These are phyloP conservation scores for Verticillium albo-atrum DNA, from an alignment of 2,329 filamentous ascomycete species.

Conservation along the genomic window DNA sequence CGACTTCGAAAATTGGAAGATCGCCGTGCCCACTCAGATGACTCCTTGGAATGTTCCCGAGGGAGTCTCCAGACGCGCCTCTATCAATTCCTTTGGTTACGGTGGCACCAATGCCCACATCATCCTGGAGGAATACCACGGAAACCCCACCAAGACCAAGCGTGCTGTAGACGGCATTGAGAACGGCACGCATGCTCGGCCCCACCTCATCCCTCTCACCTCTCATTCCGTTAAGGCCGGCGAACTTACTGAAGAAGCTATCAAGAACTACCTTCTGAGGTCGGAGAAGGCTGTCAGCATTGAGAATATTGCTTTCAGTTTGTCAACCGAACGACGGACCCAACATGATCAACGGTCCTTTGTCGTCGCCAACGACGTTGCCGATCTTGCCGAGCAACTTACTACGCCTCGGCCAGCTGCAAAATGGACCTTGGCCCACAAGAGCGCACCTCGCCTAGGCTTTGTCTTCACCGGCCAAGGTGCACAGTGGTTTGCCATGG, in stretches of 20 bases:
- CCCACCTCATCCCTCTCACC: slow-evolving; percentile 16
- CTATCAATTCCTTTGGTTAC: slow-evolving; percentile 31
- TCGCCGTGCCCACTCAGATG: slow-evolving; percentile 1
- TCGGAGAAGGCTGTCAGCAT: slow-evolving; percentile 7
- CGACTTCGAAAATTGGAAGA: slow-evolving; percentile 11
- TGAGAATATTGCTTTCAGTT: slow-evolving; percentile 15
- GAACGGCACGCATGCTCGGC: slow-evolving; percentile 13
- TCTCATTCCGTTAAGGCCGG: slow-evolving; percentile 16
- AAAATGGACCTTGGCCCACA: slow-evolving; percentile 13
- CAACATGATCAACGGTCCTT: slow-evolving; percentile 16
- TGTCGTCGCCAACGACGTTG: slow-evolving; percentile 12
- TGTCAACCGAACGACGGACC: slow-evolving; percentile 13
- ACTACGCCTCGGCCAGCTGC: slow-evolving; percentile 11
- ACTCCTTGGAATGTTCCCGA: slow-evolving; percentile 2
- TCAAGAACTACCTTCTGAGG: slow-evolving; percentile 11
- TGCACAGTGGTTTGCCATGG: slow-evolving; percentile 20
- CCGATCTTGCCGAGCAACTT: slow-evolving; percentile 11
- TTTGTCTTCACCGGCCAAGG: slow-evolving; percentile 22
- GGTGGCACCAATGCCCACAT: slow-evolving; percentile 31
- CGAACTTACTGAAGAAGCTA: slow-evolving; percentile 14
- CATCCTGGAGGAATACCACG: slow-evolving; percentile 16
- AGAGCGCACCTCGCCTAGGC: slow-evolving; percentile 12
- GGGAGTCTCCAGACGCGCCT: slow-evolving; percentile 12
- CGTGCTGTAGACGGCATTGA: slow-evolving; percentile 3
- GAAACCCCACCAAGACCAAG: background rate